phyloP scores from a whole-genome alignment of 176 grass and related monocot species.

The Rhynchospora breviuscula region DNA sequence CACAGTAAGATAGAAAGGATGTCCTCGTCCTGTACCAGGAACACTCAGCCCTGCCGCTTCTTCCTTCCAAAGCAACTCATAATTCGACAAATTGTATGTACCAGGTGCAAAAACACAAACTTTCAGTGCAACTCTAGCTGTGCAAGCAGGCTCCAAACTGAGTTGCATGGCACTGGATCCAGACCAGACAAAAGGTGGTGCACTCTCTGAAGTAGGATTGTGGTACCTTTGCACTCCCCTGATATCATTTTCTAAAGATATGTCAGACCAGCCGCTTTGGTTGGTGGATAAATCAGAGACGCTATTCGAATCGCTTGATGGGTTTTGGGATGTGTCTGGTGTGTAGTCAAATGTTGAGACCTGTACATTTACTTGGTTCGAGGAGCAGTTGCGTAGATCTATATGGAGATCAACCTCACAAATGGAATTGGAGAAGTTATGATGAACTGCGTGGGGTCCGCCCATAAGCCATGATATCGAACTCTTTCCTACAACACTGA shows the following conservation, averaged over 20 bases:
- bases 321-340: constrained; percentile 24
- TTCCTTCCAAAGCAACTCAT: constrained; percentile 76
- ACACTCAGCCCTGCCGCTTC: constrained; percentile 30
- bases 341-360: constrained; percentile 49
- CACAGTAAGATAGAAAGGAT: constrained; percentile 82
- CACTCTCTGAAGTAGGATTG: constrained; percentile 43
- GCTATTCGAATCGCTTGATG: constrained; percentile 31
- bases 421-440: constrained; percentile 74
- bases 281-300: constrained; percentile 31
- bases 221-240: constrained; percentile 38
- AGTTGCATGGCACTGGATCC: constrained; percentile 59
- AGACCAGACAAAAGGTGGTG: constrained; percentile 75
- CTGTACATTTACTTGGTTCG: constrained; percentile 39
- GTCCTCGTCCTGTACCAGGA: constrained; percentile 36
- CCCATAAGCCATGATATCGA: constrained; percentile 82
- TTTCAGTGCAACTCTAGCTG: constrained; percentile 60
- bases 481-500: constrained; percentile 51
- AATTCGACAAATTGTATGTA: constrained; percentile 84
- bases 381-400: constrained; percentile 49
- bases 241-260: constrained; percentile 71
- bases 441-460: constrained; percentile 52
- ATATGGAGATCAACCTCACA: constrained; percentile 63
- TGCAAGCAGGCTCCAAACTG: constrained; percentile 48
- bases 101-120: constrained; percentile 78
- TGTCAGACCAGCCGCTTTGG: constrained; percentile 71